These are phyloP conservation scores for Symbiodinium natans DNA, from an alignment of 73 alveolate species.

Conservation along the genomic window DNA sequence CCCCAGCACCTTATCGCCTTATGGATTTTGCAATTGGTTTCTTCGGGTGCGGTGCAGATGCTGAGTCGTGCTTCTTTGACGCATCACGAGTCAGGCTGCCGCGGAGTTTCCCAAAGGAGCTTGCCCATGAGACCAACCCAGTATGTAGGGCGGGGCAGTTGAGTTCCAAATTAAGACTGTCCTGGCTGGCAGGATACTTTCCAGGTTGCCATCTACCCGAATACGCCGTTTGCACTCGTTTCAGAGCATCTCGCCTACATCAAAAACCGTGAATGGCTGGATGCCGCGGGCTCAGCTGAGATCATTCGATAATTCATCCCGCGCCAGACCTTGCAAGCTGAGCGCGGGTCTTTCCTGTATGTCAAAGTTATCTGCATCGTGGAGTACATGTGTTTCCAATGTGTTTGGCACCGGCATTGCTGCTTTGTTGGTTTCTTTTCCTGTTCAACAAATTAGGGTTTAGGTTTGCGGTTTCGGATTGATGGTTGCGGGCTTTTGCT, in stretches of 20 bases:
- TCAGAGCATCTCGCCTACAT: slow-evolving; percentile 37
- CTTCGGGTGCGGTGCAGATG: no score
- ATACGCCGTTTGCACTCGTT: slow-evolving; percentile 39
- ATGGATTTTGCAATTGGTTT: not conserved
- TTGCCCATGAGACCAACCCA: not conserved
- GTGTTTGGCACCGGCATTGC: not conserved
- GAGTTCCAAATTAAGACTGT: not conserved
- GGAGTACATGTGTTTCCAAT: no score
- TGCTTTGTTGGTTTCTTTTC: not conserved
- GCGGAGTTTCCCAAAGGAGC: not conserved
- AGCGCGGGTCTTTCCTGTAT: no score
- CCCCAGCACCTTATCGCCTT: not conserved
- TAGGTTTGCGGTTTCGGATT: no score
- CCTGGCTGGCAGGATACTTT: slow-evolving; percentile 23
- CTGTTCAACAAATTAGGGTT: no score
- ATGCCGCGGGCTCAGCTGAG: not conserved
- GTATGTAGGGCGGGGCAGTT: not conserved
- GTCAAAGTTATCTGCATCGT: no score
- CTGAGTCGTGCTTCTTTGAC: not conserved
- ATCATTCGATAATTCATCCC: no score
- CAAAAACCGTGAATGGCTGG: slow-evolving; percentile 62
- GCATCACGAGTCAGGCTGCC: not conserved
- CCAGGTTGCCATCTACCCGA: slow-evolving; percentile 70
- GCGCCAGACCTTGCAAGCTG: no score
- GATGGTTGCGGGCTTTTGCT: no score